A percentile compares a stretch with the other conserved stretches of the same genome.
These are phyloP conservation scores for Rhizoclosmatium globosum DNA, from an alignment of 192 early-diverging fungal genomes.

Conservation along the genomic window DNA sequence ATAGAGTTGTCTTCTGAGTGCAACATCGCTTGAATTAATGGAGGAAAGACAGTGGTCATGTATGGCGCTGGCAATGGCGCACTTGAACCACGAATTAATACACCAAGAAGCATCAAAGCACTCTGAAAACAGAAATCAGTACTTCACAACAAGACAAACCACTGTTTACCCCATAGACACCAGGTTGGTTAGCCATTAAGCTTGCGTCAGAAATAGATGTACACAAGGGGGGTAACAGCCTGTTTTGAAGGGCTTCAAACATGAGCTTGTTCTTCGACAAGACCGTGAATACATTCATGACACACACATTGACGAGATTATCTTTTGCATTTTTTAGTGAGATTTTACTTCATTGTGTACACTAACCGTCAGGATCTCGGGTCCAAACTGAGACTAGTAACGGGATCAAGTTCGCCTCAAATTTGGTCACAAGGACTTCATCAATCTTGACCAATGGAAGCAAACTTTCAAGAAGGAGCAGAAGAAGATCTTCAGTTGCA, in stretches of 20 bases:
- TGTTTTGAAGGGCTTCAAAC: slow-evolving; percentile 71
- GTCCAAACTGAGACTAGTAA: slow-evolving; percentile 83
- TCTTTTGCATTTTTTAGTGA: slow-evolving; percentile 1
- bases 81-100: slow-evolving; percentile 73
- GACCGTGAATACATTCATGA: slow-evolving; percentile 33
- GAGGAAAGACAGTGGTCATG: slow-evolving; percentile 73
- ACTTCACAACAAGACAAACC: not conserved
- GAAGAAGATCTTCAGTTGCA: slow-evolving; percentile 73
- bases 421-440: slow-evolving; percentile 73
- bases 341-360: not conserved
- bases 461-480: slow-evolving; percentile 74
- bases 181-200: slow-evolving; percentile 41
- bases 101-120: slow-evolving; percentile 78
- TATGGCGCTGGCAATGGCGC: slow-evolving; percentile 73
- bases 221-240: slow-evolving; percentile 76
- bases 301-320: slow-evolving; percentile 30
- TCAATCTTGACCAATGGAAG: slow-evolving; percentile 71
- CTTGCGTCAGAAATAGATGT: slow-evolving; percentile 55
- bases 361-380: slow-evolving; percentile 69
- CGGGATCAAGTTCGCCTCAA: slow-evolving; percentile 76
- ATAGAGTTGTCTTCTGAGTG: slow-evolving; percentile 76
- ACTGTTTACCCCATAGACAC: slow-evolving; percentile 42
- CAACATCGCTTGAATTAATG: slow-evolving; percentile 78
- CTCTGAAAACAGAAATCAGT: slow-evolving; percentile 35
- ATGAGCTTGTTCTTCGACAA: slow-evolving; percentile 45